Evolutionary conservation across 805 yeast species (phyloP).

Genomic region (Suhomyces faveliae): DNA sequence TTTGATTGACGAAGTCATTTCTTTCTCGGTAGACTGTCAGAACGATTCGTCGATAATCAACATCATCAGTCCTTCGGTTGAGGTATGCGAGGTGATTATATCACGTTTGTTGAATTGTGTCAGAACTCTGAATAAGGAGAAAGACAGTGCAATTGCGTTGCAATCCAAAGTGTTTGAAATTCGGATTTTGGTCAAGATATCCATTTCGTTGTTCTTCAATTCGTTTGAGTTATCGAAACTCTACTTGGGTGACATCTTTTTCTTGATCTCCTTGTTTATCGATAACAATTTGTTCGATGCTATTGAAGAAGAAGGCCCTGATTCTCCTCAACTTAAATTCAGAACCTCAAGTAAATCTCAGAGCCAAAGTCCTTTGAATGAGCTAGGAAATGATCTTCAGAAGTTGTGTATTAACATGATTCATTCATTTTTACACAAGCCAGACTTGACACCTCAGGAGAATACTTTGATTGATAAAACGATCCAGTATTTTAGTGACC

Average conservation of each 20-base stretch:
- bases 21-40: constrained; percentile 71
- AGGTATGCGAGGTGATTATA: constrained; percentile 65
- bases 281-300: constrained; percentile 27
- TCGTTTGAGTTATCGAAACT: constrained; percentile 57
- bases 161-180: constrained; percentile 66
- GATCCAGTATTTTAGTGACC: constrained; percentile 52
- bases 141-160: constrained; percentile 37
- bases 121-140: constrained; percentile 43
- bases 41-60: constrained; percentile 68
- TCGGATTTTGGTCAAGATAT: constrained; percentile 60
- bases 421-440: constrained; percentile 64
- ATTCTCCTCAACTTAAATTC: background rate
- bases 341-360: background rate
- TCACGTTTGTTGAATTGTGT: constrained; percentile 55
- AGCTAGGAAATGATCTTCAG: constrained; percentile 61
- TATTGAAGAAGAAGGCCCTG: background rate
- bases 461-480: constrained; percentile 46
- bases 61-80: constrained; percentile 72
- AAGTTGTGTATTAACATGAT: constrained; percentile 63
- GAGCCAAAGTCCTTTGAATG: constrained; percentile 34
- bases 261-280: constrained; percentile 61
- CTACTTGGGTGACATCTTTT: constrained; percentile 70
- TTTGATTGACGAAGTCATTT: constrained; percentile 70
- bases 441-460: constrained; percentile 42
- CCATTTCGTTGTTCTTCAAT: constrained; percentile 69